Conservation (phyloP, 192 early-diverging fungal species). For the Backusella luteola region DNA sequence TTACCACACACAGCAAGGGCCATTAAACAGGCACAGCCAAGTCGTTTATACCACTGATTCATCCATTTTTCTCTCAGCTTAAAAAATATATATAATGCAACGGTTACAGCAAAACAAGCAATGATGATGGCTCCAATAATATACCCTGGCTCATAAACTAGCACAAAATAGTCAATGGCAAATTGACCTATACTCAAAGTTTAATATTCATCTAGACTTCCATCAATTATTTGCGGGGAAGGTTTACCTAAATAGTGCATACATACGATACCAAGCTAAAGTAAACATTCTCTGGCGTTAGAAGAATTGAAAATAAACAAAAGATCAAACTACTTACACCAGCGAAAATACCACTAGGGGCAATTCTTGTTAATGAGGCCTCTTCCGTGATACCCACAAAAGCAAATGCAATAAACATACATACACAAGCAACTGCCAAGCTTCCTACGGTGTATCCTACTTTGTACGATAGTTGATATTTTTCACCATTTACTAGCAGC, state of each 20-base stretch:
- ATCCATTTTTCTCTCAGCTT: slow-evolving; percentile 44
- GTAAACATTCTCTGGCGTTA: background rate
- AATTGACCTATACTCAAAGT: slow-evolving; percentile 26
- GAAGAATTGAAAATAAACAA: background rate
- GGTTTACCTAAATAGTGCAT: slow-evolving; percentile 40
- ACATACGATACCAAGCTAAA: slow-evolving; percentile 27
- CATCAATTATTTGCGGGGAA: background rate
- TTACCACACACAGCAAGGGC: slow-evolving; percentile 43
- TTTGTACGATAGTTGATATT: slow-evolving; percentile 28
- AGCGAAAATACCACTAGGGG: slow-evolving; percentile 33
- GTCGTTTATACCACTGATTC: slow-evolving; percentile 44
- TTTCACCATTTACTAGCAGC: background rate
- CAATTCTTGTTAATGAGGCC: slow-evolving; percentile 28
- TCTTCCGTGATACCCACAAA: slow-evolving; percentile 36
- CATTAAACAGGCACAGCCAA: slow-evolving; percentile 45
- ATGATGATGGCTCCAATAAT: slow-evolving; percentile 38
- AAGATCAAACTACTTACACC: slow-evolving; percentile 21
- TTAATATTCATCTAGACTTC: background rate
- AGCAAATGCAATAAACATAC: slow-evolving; percentile 33
- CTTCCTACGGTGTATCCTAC: slow-evolving; percentile 35
- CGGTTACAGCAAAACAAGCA: slow-evolving; percentile 36
- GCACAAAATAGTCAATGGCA: slow-evolving; percentile 30
- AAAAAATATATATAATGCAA: slow-evolving; percentile 48
- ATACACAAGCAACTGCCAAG: slow-evolving; percentile 28
- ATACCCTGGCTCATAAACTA: slow-evolving; percentile 21